Conservation (phyloP, 176 grass and related monocot species). For the Carex littledalei region DNA sequence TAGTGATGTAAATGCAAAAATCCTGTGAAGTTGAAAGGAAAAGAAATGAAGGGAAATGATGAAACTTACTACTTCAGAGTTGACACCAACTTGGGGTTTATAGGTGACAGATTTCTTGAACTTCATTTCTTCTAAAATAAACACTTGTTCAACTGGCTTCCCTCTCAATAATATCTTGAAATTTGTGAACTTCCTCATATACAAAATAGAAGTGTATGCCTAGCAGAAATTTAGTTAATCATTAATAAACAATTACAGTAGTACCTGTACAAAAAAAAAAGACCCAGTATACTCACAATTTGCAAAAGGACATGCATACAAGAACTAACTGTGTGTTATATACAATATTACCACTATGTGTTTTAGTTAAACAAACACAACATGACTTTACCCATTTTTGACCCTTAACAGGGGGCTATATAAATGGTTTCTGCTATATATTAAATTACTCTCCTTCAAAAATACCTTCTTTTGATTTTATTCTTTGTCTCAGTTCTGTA, state of each 20-base stretch:
- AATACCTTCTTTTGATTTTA: neutral
- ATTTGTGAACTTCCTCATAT: slow-evolving; percentile 73
- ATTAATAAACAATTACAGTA: slow-evolving; percentile 16
- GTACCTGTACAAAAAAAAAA: neutral
- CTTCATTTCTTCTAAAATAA: slow-evolving; percentile 65
- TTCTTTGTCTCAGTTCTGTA: neutral
- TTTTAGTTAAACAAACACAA: neutral
- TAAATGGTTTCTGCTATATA: neutral
- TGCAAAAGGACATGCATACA: neutral
- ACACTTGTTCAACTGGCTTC: slow-evolving; percentile 71
- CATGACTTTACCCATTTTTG: neutral
- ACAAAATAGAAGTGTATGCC: slow-evolving; percentile 91
- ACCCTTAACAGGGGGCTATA: neutral
- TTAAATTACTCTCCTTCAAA: neutral
- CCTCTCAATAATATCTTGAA: slow-evolving; percentile 90
- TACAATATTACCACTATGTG: neutral
- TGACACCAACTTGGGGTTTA: slow-evolving; percentile 67
- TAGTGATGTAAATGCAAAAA: neutral
- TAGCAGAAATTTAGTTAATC: slow-evolving; percentile 39
- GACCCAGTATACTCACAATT: neutral
- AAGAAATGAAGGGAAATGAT: neutral
- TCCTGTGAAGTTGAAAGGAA: slow-evolving; percentile 9
- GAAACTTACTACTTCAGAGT: slow-evolving; percentile 61
- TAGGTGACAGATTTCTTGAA: slow-evolving; percentile 88
- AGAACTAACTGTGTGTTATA: neutral